Conservation (phyloP, 228 moss, liverwort and hornwort genomes). For the Sphagnum fallax region DNA sequence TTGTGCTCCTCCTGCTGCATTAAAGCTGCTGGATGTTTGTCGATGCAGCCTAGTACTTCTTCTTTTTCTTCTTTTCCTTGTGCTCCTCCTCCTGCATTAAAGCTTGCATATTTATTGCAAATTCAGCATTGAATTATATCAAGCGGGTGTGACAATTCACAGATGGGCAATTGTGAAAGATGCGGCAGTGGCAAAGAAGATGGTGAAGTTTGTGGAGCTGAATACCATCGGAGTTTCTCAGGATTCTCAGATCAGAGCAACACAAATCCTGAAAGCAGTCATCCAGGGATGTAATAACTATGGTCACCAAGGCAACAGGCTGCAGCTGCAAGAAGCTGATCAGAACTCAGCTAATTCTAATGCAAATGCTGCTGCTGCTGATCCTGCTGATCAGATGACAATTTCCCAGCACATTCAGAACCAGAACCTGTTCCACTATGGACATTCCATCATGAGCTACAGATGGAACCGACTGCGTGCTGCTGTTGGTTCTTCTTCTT, state of each 20-base stretch:
- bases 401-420: slow-evolving; percentile 1
- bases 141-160: slow-evolving; percentile 1
- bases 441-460: slow-evolving; percentile 64
- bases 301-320: background rate
- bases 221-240: slow-evolving; percentile 92
- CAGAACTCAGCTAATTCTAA: no score
- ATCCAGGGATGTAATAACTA: slow-evolving; percentile 28
- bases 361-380: no score
- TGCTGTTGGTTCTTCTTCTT: slow-evolving; percentile 26
- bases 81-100: no score
- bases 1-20: no score
- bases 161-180: slow-evolving; percentile 97
- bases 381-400: no score
- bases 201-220: slow-evolving; percentile 73
- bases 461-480: slow-evolving; percentile 66
- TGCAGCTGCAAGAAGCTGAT: no score
- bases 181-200: slow-evolving; percentile 61
- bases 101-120: no score
- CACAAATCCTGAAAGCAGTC: slow-evolving; percentile 67
- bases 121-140: no score
- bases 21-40: no score
- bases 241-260: slow-evolving; percentile 84
- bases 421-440: slow-evolving; percentile 71
- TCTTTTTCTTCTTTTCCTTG: no score
- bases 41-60: no score